Evolutionary conservation across 345 rosid species (phyloP).

Genomic region (Populus nigra): DNA sequence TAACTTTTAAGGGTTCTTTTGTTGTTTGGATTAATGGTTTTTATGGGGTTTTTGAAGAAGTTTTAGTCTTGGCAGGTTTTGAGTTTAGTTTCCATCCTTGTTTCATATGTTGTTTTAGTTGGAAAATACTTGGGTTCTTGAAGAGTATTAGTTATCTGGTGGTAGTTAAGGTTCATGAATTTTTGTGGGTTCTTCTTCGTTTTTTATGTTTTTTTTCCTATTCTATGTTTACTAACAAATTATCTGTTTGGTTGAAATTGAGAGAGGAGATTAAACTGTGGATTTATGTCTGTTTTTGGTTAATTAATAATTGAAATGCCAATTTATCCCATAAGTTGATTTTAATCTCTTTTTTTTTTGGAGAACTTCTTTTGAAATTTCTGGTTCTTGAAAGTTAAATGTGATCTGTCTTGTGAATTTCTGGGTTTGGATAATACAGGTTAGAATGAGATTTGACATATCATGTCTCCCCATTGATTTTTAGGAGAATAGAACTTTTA

Average conservation of each 20-base stretch:
- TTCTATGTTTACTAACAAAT: no score
- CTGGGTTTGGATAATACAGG: neutral
- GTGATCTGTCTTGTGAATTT: neutral
- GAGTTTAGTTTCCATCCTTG: neutral
- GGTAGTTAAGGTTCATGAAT: neutral
- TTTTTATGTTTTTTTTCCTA: neutral
- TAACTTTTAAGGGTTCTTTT: conserved; percentile 6
- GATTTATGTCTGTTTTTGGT: no score
- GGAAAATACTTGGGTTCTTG: neutral
- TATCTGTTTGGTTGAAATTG: no score
- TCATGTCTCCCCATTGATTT: neutral
- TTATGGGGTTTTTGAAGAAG: neutral
- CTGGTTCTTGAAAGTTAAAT: neutral
- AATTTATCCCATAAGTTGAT: neutral
- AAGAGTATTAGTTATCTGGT: neutral
- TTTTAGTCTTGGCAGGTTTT: conserved; percentile 7
- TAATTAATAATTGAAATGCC: no score
- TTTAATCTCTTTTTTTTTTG: neutral
- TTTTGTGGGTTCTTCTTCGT: conserved; percentile 7
- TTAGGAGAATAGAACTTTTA: neutral
- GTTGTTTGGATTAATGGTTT: neutral
- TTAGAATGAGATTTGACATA: no score
- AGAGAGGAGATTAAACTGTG: no score
- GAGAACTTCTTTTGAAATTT: neutral
- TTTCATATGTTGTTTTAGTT: neutral